Evolutionary conservation across 371 early-diverging fungal genomes (phyloP).

Genomic region (Apophysomyces variabilis): DNA sequence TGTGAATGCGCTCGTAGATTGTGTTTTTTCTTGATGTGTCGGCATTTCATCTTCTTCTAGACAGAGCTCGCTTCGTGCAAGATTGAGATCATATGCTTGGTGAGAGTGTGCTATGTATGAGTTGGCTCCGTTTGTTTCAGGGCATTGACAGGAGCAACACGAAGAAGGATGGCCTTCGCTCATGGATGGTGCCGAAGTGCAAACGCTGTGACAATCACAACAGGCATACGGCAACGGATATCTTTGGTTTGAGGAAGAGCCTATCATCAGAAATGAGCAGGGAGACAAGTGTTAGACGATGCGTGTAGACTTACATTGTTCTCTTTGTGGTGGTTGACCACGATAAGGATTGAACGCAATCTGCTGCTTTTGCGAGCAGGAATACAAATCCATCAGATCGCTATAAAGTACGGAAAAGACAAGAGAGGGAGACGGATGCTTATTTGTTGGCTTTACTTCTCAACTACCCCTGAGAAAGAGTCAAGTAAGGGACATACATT

Average conservation of each 20-base stretch:
- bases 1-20: neutral
- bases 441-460: conserved; percentile 9
- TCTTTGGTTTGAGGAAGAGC: neutral
- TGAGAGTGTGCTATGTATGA: conserved; percentile 40
- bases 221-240: neutral
- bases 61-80: conserved; percentile 10
- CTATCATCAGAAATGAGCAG: neutral
- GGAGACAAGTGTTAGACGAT: neutral
- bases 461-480: conserved; percentile 5
- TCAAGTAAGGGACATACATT: conserved; percentile 7
- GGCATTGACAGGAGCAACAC: conserved; percentile 4
- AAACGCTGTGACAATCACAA: conserved; percentile 14
- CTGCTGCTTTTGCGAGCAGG: neutral
- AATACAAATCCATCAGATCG: neutral
- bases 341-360: conserved; percentile 15
- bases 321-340: conserved; percentile 15
- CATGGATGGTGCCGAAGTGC: neutral
- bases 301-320: conserved; percentile 2
- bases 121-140: conserved; percentile 22
- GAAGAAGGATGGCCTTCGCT: neutral
- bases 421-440: neutral
- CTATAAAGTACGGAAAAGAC: neutral
- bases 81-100: neutral
- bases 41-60: conserved; percentile 18
- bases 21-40: conserved; percentile 11